A percentile compares a stretch with the other conserved stretches of the same genome.
phyloP scores from a whole-genome alignment of 1,284 basidiomycete genomes.

The Agaricales sp. region DNA sequence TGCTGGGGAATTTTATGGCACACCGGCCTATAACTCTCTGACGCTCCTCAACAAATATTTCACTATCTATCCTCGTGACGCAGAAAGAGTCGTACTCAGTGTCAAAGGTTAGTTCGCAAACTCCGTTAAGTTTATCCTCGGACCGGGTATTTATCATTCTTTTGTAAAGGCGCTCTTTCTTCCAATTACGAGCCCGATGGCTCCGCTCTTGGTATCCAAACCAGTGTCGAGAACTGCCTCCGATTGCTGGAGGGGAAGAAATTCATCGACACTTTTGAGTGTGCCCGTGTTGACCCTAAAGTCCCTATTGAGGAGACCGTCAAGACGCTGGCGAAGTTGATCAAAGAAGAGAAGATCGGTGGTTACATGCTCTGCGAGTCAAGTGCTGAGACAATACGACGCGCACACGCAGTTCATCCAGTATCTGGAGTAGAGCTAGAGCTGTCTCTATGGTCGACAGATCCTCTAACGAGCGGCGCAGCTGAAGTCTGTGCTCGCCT shows the following conservation, averaged over 20 bases:
- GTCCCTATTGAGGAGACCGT: constrained; percentile 27
- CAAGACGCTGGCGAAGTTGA: constrained; percentile 20
- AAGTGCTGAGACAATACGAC: background rate
- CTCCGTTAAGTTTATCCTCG: background rate
- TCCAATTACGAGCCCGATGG: constrained; percentile 1
- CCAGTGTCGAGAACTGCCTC: constrained; percentile 28
- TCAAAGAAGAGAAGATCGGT: constrained; percentile 33
- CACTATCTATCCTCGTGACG: constrained; percentile 30
- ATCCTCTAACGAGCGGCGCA: no score
- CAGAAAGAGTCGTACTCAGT: constrained; percentile 27
- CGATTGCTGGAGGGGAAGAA: constrained; percentile 29
- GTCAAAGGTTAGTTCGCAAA: constrained; percentile 8
- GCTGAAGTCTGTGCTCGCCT: constrained; percentile 30
- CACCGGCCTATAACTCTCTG: background rate
- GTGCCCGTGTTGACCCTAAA: constrained; percentile 24
- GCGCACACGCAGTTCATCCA: background rate
- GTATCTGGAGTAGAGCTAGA: background rate
- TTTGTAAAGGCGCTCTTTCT: background rate
- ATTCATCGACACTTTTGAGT: constrained; percentile 35
- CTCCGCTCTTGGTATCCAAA: constrained; percentile 22
- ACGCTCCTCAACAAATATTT: constrained; percentile 20
- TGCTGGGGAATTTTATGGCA: background rate
- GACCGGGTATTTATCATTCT: background rate
- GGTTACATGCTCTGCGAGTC: background rate
- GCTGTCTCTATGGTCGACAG: background rate